phyloP scores from a whole-genome alignment of 148 eudicot genomes.

The Linanthus parryae region DNA sequence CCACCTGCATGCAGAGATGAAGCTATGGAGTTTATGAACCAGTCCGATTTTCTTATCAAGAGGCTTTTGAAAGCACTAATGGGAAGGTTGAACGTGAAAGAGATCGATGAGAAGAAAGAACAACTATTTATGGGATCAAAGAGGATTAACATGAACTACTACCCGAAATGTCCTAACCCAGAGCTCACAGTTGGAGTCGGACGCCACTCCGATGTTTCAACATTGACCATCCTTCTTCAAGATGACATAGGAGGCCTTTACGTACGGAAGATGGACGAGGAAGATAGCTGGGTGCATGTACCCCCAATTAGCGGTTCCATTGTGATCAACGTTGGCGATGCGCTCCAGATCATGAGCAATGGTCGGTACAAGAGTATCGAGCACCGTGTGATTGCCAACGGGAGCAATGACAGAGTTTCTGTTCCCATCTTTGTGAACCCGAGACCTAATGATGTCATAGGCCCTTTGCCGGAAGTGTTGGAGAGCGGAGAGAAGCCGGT shows the following conservation, averaged over 20 bases:
- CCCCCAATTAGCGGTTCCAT: constrained; percentile 40
- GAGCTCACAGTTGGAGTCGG: constrained; percentile 24
- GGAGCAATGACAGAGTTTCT: constrained; percentile 34
- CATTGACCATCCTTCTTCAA: constrained; percentile 29
- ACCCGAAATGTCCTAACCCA: constrained; percentile 36
- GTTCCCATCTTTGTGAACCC: constrained; percentile 29
- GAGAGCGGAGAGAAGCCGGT: constrained; percentile 34
- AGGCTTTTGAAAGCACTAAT: constrained; percentile 20
- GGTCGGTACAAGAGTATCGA: constrained; percentile 53
- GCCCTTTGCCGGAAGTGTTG: constrained; percentile 32
- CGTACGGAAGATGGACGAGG: constrained; percentile 7
- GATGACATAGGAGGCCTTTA: constrained; percentile 27
- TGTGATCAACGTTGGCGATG: constrained; percentile 57
- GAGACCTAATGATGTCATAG: constrained; percentile 32
- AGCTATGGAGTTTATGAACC: constrained; percentile 25
- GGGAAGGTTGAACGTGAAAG: constrained; percentile 22
- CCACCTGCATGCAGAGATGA: too few species aligned
- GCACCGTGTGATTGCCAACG: constrained; percentile 48
- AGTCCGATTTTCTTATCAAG: constrained; percentile 4
- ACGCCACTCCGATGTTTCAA: constrained; percentile 26
- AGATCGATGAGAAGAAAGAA: constrained; percentile 9
- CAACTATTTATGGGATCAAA: constrained; percentile 10
- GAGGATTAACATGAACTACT: constrained; percentile 24
- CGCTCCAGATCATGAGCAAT: constrained; percentile 53
- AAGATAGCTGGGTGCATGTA: constrained; percentile 21